Conservation (phyloP, 176 grass and related monocot genomes). For the Otatea glauca region DNA sequence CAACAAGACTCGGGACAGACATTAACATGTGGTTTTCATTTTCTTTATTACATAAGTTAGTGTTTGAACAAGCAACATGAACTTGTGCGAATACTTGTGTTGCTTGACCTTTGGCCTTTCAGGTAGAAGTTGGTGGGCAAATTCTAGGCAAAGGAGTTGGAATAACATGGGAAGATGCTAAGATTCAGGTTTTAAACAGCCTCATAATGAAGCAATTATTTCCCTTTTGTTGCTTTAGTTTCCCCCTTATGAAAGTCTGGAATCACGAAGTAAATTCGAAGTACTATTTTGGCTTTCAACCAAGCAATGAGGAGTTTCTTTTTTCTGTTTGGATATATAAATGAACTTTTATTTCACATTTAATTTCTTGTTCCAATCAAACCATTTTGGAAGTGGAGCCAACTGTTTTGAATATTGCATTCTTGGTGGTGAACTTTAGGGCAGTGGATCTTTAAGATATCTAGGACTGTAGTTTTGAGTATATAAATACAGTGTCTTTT, state of each 20-base stretch:
- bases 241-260: neutral
- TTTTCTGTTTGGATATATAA: neutral
- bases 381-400: conserved; percentile 24
- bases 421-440: neutral
- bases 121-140: conserved; percentile 85
- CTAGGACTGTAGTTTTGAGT: neutral
- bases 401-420: conserved; percentile 22
- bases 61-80: conserved; percentile 3
- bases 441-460: neutral
- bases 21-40: neutral
- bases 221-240: conserved; percentile 20
- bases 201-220: conserved; percentile 8
- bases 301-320: neutral
- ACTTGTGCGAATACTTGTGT: neutral
- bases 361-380: conserved; percentile 18
- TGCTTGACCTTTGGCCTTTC: conserved; percentile 26
- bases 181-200: conserved; percentile 61
- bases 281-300: neutral
- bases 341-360: neutral
- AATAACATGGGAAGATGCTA: conserved; percentile 92
- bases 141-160: conserved; percentile 70
- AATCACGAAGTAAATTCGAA: neutral
- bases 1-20: neutral
- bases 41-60: conserved; percentile 18
- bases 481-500: neutral